These are phyloP conservation scores for Acanthamoeba lenticulata DNA, from an alignment of 208 protist genomes.

Conservation along the genomic window DNA sequence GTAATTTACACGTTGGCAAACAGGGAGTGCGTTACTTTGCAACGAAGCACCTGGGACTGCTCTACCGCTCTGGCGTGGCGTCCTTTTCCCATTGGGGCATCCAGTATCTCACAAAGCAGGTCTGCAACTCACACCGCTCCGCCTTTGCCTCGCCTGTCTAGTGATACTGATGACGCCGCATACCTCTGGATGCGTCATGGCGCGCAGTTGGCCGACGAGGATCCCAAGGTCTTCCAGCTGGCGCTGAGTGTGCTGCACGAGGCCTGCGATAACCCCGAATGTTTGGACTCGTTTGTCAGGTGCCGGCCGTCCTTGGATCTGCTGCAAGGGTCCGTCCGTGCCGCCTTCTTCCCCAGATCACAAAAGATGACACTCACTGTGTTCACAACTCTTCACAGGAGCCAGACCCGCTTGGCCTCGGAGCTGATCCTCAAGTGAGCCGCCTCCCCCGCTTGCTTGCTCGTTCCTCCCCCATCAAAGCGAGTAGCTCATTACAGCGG, in stretches of 20 bases:
- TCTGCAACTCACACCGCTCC: not conserved
- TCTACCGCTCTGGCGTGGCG: slow-evolving; percentile 71
- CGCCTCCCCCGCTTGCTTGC: not conserved
- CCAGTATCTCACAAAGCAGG: slow-evolving; percentile 21
- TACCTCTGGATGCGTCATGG: not conserved
- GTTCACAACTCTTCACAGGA: not conserved
- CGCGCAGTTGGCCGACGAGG: slow-evolving; percentile 66
- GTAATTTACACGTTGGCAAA: not conserved
- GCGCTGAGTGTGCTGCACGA: slow-evolving; percentile 75
- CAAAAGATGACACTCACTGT: slow-evolving; percentile 1
- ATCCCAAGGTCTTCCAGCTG: slow-evolving; percentile 65
- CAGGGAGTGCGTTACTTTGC: slow-evolving; percentile 51
- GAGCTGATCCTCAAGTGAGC: not conserved
- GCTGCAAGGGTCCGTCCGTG: slow-evolving; percentile 44
- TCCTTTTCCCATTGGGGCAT: slow-evolving; percentile 77
- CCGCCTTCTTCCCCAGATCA: not conserved
- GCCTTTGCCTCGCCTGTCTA: not conserved
- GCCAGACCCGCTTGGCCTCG: not conserved
- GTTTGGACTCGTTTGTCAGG: slow-evolving; percentile 66
- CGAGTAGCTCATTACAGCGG: not conserved
- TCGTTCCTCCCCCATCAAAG: not conserved
- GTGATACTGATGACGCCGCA: too few relatives aligned
- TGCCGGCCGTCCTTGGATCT: slow-evolving; percentile 61
- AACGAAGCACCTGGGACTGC: slow-evolving; percentile 66
- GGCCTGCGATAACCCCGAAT: slow-evolving; percentile 70